Percentiles rank a stretch among this genome's conserved stretches.
These are phyloP conservation scores for Moringa oleifera DNA, from an alignment of 345 rosid species.

Conservation along the genomic window DNA sequence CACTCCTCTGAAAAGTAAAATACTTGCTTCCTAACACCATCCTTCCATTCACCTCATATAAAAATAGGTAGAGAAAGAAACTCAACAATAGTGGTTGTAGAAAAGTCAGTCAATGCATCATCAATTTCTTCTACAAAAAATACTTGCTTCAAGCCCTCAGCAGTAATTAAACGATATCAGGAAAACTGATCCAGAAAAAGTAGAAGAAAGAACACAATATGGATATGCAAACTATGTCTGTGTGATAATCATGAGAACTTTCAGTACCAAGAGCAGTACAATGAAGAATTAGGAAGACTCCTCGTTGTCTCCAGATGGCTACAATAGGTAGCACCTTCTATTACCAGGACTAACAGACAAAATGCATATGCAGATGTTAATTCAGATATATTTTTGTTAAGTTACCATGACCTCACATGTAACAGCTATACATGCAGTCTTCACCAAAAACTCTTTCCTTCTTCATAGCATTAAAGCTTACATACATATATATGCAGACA, in stretches of 20 bases:
- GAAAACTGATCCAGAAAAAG: neutral
- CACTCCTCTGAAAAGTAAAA: too few species aligned
- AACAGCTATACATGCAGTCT: neutral
- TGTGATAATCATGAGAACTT: neutral
- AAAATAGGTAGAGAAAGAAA: too few species aligned
- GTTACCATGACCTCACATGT: neutral
- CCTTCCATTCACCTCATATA: too few species aligned
- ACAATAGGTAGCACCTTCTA: neutral
- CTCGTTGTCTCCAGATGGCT: neutral
- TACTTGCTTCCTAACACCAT: too few species aligned
- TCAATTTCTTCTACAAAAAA: neutral
- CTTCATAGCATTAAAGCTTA: neutral
- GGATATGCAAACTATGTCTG: neutral
- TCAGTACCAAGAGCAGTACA: neutral
- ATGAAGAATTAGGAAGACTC: neutral
- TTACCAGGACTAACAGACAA: neutral
- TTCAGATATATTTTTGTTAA: neutral
- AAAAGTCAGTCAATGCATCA: neutral
- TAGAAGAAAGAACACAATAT: neutral
- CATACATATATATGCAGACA: neutral
- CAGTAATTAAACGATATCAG: too few species aligned
- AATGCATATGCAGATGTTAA: neutral
- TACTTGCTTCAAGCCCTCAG: neutral
- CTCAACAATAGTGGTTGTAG: too few species aligned
- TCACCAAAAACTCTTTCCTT: neutral